phyloP scores from a whole-genome alignment of 306 rosid genomes.

The Vigna mungo region DNA sequence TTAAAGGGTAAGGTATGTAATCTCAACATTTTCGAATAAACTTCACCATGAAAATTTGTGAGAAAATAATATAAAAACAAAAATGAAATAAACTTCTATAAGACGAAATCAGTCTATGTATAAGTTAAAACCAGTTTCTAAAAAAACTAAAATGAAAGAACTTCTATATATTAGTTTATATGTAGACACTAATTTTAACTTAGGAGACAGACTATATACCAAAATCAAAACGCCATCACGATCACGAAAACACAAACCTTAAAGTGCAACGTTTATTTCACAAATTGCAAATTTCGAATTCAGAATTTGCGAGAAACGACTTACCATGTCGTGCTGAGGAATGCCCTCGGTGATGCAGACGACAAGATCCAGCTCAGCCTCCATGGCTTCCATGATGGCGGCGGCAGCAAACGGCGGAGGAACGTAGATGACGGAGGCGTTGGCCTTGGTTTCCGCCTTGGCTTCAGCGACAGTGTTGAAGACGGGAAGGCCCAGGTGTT shows the following conservation, averaged over 20 bases:
- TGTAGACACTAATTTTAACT: not conserved
- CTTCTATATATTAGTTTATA: not conserved
- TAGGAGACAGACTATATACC: not conserved
- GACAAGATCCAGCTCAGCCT: conserved; percentile 94
- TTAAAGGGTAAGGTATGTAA: not conserved
- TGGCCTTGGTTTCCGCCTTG: conserved; percentile 92
- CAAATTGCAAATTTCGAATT: not conserved
- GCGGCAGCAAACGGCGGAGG: conserved; percentile 99
- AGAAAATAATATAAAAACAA: not conserved
- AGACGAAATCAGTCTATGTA: too few relatives aligned
- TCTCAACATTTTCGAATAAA: too few relatives aligned
- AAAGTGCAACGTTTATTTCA: conserved; percentile 8
- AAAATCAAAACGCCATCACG: conserved; percentile 20
- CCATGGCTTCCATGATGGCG: conserved; percentile 91
- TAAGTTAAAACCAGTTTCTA: not conserved
- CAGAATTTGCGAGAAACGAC: not conserved
- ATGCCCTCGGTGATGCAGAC: conserved; percentile 99
- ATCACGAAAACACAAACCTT: not conserved
- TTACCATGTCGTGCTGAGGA: conserved; percentile 98
- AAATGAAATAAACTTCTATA: too few relatives aligned
- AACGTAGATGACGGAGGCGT: conserved; percentile 91
- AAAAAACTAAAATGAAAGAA: not conserved
- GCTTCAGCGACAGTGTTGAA: conserved; percentile 96
- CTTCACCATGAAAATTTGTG: not conserved
- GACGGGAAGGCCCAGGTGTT: conserved; percentile 98